Percentiles rank a stretch among this genome's conserved stretches.
Evolutionary conservation across 2,329 filamentous ascomycete species (phyloP).

Genomic region (Claviceps capensis): DNA sequence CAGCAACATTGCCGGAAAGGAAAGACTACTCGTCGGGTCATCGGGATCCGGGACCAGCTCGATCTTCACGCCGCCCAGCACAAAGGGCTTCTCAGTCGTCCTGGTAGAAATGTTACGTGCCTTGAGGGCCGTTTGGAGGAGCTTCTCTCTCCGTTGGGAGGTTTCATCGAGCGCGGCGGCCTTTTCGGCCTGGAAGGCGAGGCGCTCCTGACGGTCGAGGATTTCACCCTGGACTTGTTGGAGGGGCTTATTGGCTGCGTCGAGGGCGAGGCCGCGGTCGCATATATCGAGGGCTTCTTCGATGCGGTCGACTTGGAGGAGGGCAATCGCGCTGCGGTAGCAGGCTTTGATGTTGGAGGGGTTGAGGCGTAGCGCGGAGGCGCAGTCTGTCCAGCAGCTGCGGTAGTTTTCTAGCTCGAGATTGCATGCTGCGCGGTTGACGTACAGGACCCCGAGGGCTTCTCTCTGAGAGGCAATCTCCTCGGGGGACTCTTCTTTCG

Average conservation of each 20-base stretch:
- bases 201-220: slow-evolving; percentile 36
- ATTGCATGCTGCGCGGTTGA: slow-evolving; percentile 84
- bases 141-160: slow-evolving; percentile 40
- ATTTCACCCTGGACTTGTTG: slow-evolving; percentile 50
- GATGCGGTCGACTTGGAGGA: slow-evolving; percentile 66
- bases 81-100: slow-evolving; percentile 57
- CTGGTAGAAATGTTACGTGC: slow-evolving; percentile 58
- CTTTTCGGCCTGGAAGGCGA: slow-evolving; percentile 40
- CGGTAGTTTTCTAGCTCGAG: slow-evolving; percentile 82
- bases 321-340: slow-evolving; percentile 70
- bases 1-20: slow-evolving; percentile 68
- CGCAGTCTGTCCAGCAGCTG: slow-evolving; percentile 74
- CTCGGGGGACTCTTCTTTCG: slow-evolving; percentile 30
- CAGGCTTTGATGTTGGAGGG: slow-evolving; percentile 74
- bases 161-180: slow-evolving; percentile 42
- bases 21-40: slow-evolving; percentile 57
- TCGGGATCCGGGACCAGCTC: slow-evolving; percentile 57
- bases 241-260: slow-evolving; percentile 55
- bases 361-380: slow-evolving; percentile 65
- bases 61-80: slow-evolving; percentile 74
- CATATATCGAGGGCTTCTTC: slow-evolving; percentile 71
- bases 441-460: slow-evolving; percentile 62
- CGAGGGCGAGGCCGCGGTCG: slow-evolving; percentile 57
- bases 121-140: slow-evolving; percentile 51
- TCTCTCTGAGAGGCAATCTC: slow-evolving; percentile 45